These are phyloP conservation scores for Sophora flavescens DNA, from an alignment of 306 rosid species.

Conservation along the genomic window DNA sequence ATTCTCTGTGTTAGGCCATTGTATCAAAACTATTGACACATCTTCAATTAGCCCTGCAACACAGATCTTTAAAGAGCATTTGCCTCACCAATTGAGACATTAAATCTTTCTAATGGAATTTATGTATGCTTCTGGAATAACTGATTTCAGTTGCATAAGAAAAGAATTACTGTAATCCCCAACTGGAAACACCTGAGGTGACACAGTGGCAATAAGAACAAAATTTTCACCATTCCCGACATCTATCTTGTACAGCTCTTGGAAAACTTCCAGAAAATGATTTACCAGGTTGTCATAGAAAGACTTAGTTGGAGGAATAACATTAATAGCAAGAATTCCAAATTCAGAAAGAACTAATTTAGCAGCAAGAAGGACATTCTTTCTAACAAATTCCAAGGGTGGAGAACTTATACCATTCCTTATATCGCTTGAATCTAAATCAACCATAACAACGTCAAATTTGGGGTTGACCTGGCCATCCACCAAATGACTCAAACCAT, in stretches of 20 bases:
- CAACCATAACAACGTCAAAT: conserved; percentile 75
- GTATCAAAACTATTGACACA: conserved; percentile 13
- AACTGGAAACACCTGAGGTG: conserved; percentile 46
- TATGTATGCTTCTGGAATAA: conserved; percentile 64
- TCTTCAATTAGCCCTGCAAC: conserved; percentile 7
- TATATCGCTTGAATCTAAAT: conserved; percentile 76
- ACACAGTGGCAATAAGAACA: conserved; percentile 65
- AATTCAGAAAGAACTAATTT: conserved; percentile 66
- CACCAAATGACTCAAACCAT: conserved; percentile 32
- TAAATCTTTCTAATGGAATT: conserved; percentile 58
- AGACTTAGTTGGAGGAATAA: conserved; percentile 63
- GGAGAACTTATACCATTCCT: conserved; percentile 65
- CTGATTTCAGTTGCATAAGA: conserved; percentile 55
- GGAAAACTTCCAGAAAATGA: conserved; percentile 59
- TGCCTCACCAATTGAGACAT: conserved; percentile 27
- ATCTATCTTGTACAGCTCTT: conserved; percentile 69
- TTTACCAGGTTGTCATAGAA: conserved; percentile 57
- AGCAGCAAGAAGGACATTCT: conserved; percentile 62
- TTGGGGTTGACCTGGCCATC: conserved; percentile 35
- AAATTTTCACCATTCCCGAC: conserved; percentile 83
- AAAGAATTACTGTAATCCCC: conserved; percentile 53
- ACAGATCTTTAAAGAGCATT: conserved; percentile 9
- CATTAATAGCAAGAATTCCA: conserved; percentile 75
- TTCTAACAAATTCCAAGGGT: conserved; percentile 66
- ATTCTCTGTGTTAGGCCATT: not conserved